These are phyloP conservation scores for Hanseniaspora osmophila DNA, from an alignment of 805 yeast species.

Conservation along the genomic window DNA sequence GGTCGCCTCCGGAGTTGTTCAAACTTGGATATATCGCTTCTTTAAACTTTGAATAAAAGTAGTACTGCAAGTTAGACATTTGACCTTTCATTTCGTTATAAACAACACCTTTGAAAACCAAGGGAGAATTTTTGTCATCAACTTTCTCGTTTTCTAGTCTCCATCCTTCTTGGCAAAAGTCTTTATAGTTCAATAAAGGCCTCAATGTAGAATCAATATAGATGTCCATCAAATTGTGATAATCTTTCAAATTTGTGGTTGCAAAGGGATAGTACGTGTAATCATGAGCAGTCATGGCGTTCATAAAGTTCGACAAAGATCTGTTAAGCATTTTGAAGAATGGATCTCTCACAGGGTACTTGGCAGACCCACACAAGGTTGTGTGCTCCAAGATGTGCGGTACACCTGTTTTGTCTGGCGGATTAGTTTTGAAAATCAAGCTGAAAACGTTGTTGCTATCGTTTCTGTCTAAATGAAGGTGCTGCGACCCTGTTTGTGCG, in stretches of 20 bases:
- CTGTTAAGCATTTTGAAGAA: conserved; percentile 93
- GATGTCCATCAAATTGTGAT: conserved; percentile 68
- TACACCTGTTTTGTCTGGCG: conserved; percentile 88
- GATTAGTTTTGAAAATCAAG: conserved; percentile 82
- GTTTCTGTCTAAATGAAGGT: conserved; percentile 71
- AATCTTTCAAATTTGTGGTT: conserved; percentile 78
- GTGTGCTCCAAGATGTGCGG: conserved; percentile 96
- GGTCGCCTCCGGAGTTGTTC: conserved; percentile 91
- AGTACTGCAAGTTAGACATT: conserved; percentile 74
- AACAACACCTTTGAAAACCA: conserved; percentile 86
- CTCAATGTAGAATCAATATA: conserved; percentile 77
- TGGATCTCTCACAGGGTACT: conserved; percentile 91
- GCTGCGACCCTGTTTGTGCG: conserved; percentile 55
- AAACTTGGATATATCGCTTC: conserved; percentile 73
- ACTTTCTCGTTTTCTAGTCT: conserved; percentile 64
- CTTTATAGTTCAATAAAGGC: conserved; percentile 65
- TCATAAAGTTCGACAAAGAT: conserved; percentile 92
- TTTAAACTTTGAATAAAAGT: conserved; percentile 72
- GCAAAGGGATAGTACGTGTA: conserved; percentile 94
- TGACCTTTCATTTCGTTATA: conserved; percentile 98
- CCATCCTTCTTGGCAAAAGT: conserved; percentile 96
- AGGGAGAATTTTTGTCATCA: conserved; percentile 42
- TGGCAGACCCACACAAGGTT: conserved; percentile 82
- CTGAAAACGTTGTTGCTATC: conserved; percentile 82
- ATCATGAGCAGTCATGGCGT: conserved; percentile 97